These are phyloP conservation scores for Ilyonectria robusta DNA, from an alignment of 2,329 filamentous ascomycete species.

Conservation along the genomic window DNA sequence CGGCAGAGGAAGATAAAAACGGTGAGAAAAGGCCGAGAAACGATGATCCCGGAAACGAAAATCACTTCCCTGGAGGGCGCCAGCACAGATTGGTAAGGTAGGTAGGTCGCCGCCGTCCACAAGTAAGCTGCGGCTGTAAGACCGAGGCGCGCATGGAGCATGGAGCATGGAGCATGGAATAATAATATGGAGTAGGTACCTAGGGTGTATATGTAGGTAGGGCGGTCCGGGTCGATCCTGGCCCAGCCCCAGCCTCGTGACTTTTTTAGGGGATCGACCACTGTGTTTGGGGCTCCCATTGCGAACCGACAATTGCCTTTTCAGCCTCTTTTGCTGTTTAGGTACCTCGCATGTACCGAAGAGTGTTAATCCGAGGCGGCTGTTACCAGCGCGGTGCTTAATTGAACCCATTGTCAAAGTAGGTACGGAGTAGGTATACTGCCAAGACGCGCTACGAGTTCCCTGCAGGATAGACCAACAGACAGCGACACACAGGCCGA, in stretches of 20 bases:
- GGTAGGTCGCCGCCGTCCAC: background rate
- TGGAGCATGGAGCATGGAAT: too few relatives aligned
- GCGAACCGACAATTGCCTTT: slow-evolving; percentile 5
- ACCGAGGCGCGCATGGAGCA: background rate
- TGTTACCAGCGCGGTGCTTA: background rate
- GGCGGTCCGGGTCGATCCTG: background rate
- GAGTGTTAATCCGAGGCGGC: background rate
- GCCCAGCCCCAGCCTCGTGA: slow-evolving; percentile 22
- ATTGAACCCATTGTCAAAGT: background rate
- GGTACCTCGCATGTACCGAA: too few relatives aligned
- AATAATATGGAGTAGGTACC: too few relatives aligned
- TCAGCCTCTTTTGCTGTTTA: too few relatives aligned
- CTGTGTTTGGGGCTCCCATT: background rate
- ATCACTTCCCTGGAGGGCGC: slow-evolving; percentile 19
- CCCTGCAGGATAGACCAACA: background rate
- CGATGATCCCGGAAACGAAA: slow-evolving; percentile 9
- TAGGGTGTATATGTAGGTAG: background rate
- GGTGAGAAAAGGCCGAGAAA: slow-evolving; percentile 15
- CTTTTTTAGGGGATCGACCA: slow-evolving; percentile 6
- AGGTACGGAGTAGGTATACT: background rate
- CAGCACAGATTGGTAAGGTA: slow-evolving; percentile 14
- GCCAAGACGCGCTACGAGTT: background rate
- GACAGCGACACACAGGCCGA: background rate
- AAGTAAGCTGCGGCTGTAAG: background rate
- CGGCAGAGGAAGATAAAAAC: background rate